A percentile compares a stretch with the other conserved stretches of the same genome.
phyloP scores from a whole-genome alignment of 352 stramenopile species.

The Nothophytophthora sp. region DNA sequence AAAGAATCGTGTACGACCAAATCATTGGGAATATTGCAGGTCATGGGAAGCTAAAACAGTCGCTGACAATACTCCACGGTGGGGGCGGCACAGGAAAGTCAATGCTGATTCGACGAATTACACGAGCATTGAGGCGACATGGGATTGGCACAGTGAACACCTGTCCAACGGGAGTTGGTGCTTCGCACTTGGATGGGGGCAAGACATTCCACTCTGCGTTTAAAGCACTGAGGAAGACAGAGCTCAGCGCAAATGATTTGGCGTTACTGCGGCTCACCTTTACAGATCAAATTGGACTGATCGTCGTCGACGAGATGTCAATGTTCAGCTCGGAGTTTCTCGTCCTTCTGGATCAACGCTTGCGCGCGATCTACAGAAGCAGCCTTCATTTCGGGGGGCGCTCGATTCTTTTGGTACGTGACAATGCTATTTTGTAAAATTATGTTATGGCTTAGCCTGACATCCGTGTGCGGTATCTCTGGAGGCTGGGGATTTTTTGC shows the following conservation, averaged over 20 bases:
- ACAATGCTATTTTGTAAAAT: background rate
- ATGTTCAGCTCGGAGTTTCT: conserved; percentile 17
- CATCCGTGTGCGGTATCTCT: background rate
- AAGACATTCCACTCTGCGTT: conserved; percentile 12
- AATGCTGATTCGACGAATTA: background rate
- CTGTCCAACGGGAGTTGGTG: conserved; percentile 12
- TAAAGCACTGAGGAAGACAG: background rate
- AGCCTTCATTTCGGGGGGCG: conserved; percentile 10
- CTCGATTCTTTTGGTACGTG: conserved; percentile 18
- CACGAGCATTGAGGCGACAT: background rate
- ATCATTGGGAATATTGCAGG: conserved; percentile 4
- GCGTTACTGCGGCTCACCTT: conserved; percentile 13
- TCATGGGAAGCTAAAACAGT: background rate
- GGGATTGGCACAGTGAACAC: background rate
- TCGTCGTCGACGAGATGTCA: conserved; percentile 22
- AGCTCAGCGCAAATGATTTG: conserved; percentile 6
- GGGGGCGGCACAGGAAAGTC: conserved; percentile 13
- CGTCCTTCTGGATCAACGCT: conserved; percentile 7
- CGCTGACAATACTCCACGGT: conserved; percentile 7
- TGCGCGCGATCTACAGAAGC: conserved; percentile 12
- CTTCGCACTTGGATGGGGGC: conserved; percentile 3
- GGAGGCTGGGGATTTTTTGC: conserved; percentile 14
- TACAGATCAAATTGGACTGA: conserved; percentile 8
- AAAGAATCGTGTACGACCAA: conserved; percentile 1
- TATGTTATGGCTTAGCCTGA: no score